phyloP scores from a whole-genome alignment of 2,329 filamentous ascomycete genomes.

The Fusarium metavorans region DNA sequence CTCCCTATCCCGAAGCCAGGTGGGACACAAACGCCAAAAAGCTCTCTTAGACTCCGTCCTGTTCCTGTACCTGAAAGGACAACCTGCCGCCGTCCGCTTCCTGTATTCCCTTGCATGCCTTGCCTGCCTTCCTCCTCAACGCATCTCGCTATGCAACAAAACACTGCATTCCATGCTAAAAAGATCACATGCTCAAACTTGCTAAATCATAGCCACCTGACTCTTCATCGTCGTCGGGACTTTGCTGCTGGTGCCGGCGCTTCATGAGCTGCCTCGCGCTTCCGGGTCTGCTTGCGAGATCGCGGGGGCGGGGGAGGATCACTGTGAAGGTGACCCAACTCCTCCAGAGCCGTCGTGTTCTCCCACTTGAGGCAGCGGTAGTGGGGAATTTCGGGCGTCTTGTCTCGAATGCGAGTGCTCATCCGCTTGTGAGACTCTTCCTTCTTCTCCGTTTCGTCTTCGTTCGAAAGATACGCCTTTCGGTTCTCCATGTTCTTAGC shows the following conservation, averaged over 20 bases:
- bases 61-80: conserved; percentile 27
- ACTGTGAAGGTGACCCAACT: conserved; percentile 69
- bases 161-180: background rate
- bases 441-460: conserved; percentile 52
- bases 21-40: conserved; percentile 38
- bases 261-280: conserved; percentile 59
- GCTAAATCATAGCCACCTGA: background rate
- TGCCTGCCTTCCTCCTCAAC: conserved; percentile 10
- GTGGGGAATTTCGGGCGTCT: conserved; percentile 58
- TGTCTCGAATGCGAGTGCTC: conserved; percentile 60
- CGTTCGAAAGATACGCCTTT: conserved; percentile 71
- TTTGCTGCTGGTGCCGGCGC: conserved; percentile 47
- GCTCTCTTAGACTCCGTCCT: conserved; percentile 35
- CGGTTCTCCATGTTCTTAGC: conserved; percentile 83
- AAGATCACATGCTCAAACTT: background rate
- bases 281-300: conserved; percentile 63
- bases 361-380: conserved; percentile 67
- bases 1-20: conserved; percentile 18
- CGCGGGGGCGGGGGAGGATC: conserved; percentile 65
- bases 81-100: conserved; percentile 6
- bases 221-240: conserved; percentile 44
- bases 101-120: conserved; percentile 6
- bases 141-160: conserved; percentile 18
- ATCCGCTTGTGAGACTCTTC: conserved; percentile 57
- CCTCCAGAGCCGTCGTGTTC: conserved; percentile 68